Evolutionary conservation across 768 basidiomycete genomes (phyloP), one percentile per base, ranked within the genome.

Genomic region (Lentinula sp.): DNA sequence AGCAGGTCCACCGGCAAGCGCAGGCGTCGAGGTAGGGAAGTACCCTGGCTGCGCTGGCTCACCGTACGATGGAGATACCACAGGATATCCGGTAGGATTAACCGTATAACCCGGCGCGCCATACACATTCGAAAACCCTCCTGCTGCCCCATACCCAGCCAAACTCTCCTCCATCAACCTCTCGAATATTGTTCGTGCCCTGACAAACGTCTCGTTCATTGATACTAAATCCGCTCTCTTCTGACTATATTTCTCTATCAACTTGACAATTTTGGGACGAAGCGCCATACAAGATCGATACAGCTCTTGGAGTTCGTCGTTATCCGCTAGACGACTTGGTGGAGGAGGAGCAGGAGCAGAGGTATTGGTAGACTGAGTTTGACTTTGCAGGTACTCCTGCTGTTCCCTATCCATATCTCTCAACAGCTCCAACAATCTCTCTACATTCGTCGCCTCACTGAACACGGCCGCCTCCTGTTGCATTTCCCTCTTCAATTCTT

Each of bases 231-330:
- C 96, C 60, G 95, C 95, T 74, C 94, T 81, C 76, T 98, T 97
- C 77, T 96, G 94, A 66, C 90, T 94, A 70, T 98, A 98, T 77
- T 95, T 97, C 71, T 97, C 94, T 64, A 98, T 97, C 58, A 98
- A 74, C 69, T 95, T 94, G 63, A 97, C 95, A 64, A 98, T 96
- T 79, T 94, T 95, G 6, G 95, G 95, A 49, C 95, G 82, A 43
- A 97, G 74, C 3, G 87, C 82, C 87, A 98, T 95, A 67, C 90
- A 88, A 23, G 87, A 85, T 46, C 94, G 85, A 73, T 98, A 98
- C 55, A 98, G 71, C 71, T 97, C 94, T 88, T 95, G 74, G 81
- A 97, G 87, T 68, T 96, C 95, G 64, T 95, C 93, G 62, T 93
- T 88, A 68, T 97, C 94, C 0, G 93, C 93, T 28, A 56, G 18